Base-by-base conservation (phyloP, 2,329 filamentous ascomycete species). In the Fusarium guadeloupense region DNA sequence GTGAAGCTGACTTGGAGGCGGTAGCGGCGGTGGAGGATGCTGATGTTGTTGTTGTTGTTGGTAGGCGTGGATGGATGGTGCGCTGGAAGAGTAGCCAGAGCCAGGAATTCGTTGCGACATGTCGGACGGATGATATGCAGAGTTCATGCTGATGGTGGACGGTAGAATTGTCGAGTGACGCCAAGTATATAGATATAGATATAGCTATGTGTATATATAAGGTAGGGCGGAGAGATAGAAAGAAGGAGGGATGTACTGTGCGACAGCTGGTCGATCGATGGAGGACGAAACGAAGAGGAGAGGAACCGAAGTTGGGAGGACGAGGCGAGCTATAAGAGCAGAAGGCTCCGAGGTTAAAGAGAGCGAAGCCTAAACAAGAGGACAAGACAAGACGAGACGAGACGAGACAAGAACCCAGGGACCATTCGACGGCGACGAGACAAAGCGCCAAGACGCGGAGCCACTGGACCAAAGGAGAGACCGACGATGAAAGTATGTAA, bases 41-140 rank as follows among this genome's bases (percentile, higher is more conserved):
- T 59, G 62, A n/a, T 59, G 57, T 23, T 66, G 68, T n/a, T 66
- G 68, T 20, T 67, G 68, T 30, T 67, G 65, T 40, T 71, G 60
- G 41, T 62, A 60, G 45, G 59, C 25, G 50, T 70, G 57, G 60
- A 69, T 63, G 35, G 69, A 51, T 42, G 68, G 61, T 33, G 64
- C 42, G 26, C 42, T 56, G 48, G 67, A 56, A 35, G 62, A 47
- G 52, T 73, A 74, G 34, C 67, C 66, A 39, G 65, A 54, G 41
- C 54, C 54, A 16, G 72, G 68, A 54, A 71, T 64, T 46, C 70
- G 71, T 64, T 75, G 74, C 37, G 72, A 66, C 69, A 72, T 69
- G 48, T 74, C 69, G 46, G 72, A 54, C 31, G 60, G 68, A 39
- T 67, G 69, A 53, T 74, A 75, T 58, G 65, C 54, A 26, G 69